Conservation (phyloP, 2,329 filamentous ascomycete genomes). For the Calonectria pteridis region DNA sequence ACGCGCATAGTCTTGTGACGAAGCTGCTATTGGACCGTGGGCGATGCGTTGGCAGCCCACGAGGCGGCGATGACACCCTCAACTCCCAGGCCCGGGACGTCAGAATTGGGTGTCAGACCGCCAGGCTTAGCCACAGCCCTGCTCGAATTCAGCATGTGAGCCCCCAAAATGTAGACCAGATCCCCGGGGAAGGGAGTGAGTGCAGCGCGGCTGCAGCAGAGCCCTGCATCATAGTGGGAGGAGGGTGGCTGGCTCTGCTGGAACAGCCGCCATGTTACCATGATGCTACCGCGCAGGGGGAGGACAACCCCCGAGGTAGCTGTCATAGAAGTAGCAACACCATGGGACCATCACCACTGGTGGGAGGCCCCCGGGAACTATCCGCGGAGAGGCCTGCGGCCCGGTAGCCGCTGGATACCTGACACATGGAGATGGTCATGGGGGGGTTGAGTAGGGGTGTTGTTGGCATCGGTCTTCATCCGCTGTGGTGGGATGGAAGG, state of each 20-base stretch:
- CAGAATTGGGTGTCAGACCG: slow-evolving; percentile 4
- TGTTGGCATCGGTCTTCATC: slow-evolving; percentile 14
- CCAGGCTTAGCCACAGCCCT: background rate
- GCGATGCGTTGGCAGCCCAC: slow-evolving; percentile 23
- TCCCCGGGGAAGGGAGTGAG: slow-evolving; percentile 9
- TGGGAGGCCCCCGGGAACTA: slow-evolving; percentile 10
- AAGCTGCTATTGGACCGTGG: background rate
- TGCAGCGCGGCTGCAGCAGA: slow-evolving; percentile 19
- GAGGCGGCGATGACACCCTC: slow-evolving; percentile 13
- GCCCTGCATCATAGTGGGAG: background rate
- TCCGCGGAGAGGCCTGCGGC: slow-evolving; percentile 8
- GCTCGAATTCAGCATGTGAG: slow-evolving; percentile 13
- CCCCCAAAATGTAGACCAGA: background rate
- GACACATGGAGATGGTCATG: slow-evolving; percentile 24
- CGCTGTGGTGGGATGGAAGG: slow-evolving; percentile 13
- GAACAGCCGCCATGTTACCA: background rate
- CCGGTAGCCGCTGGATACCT: slow-evolving; percentile 20
- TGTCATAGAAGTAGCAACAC: background rate
- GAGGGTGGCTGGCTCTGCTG: background rate
- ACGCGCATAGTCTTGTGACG: slow-evolving; percentile 20
- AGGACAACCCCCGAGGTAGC: background rate
- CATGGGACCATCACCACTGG: background rate
- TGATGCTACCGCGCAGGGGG: background rate
- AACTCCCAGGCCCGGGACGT: slow-evolving; percentile 1
- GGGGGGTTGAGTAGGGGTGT: background rate